These are phyloP conservation scores for Medicago ruthenica DNA, from an alignment of 306 rosid species.

Conservation along the genomic window DNA sequence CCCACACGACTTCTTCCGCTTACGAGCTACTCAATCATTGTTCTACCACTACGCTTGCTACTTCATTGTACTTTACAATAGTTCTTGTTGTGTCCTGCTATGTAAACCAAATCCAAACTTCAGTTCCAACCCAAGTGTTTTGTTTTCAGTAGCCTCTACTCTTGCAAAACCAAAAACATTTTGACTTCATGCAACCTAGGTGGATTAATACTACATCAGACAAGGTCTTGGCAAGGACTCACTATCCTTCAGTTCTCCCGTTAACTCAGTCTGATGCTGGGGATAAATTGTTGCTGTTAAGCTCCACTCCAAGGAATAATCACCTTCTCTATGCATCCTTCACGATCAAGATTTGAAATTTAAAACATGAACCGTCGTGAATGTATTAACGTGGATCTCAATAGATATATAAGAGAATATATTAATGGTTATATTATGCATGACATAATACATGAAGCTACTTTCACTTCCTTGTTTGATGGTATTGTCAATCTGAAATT, in stretches of 20 bases:
- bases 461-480: constrained; percentile 1
- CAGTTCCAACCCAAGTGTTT: neutral
- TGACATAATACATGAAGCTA: neutral
- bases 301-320: neutral
- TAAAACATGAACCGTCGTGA: neutral
- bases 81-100: no score
- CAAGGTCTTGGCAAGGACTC: neutral
- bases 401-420: constrained; percentile 19
- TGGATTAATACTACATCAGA: neutral
- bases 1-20: no score
- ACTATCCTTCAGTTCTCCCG: neutral
- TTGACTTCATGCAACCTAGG: neutral
- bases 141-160: neutral
- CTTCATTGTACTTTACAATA: no score
- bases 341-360: neutral
- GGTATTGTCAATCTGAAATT: constrained; percentile 19
- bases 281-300: neutral
- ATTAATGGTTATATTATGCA: constrained; percentile 23
- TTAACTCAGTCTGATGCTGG: neutral
- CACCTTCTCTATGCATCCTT: neutral
- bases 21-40: no score
- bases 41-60: no score
- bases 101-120: no score
- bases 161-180: neutral
- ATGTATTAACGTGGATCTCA: neutral